These are phyloP conservation scores for Paramecium pentaurelia DNA, from an alignment of 73 alveolate genomes.

Conservation along the genomic window DNA sequence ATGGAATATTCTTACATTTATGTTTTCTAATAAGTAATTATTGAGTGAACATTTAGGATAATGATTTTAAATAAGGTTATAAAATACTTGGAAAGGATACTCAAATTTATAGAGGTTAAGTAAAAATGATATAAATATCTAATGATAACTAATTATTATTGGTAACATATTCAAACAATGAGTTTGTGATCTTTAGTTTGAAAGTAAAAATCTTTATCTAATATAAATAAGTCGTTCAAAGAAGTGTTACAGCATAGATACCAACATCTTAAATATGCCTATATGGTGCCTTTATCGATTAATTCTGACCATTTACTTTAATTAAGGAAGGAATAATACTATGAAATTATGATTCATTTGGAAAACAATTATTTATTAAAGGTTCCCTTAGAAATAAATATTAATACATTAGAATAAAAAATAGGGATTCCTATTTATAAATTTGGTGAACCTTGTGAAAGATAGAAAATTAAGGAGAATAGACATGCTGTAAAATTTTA, in stretches of 20 bases:
- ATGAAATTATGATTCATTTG: background rate
- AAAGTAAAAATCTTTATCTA: background rate
- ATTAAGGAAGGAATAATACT: background rate
- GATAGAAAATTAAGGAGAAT: background rate
- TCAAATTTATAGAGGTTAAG: background rate
- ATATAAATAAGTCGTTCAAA: background rate
- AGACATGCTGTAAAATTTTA: background rate
- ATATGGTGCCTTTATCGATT: background rate
- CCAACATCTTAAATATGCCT: background rate
- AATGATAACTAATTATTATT: background rate
- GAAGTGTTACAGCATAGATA: background rate
- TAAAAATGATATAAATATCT: background rate
- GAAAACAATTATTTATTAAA: constrained; percentile 7
- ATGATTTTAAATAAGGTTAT: constrained; percentile 4
- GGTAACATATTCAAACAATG: background rate
- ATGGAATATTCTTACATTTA: background rate
- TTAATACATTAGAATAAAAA: background rate
- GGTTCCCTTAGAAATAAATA: background rate
- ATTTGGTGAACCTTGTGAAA: constrained; percentile 26
- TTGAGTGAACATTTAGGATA: background rate
- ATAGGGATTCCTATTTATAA: background rate
- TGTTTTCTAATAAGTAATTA: background rate
- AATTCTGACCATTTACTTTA: background rate
- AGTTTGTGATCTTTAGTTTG: background rate
- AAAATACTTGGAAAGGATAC: background rate